Evolutionary conservation across 176 grass and related monocot genomes (phyloP), one percentile per base, ranked within the genome.

Genomic region (Pontederia paniculata): DNA sequence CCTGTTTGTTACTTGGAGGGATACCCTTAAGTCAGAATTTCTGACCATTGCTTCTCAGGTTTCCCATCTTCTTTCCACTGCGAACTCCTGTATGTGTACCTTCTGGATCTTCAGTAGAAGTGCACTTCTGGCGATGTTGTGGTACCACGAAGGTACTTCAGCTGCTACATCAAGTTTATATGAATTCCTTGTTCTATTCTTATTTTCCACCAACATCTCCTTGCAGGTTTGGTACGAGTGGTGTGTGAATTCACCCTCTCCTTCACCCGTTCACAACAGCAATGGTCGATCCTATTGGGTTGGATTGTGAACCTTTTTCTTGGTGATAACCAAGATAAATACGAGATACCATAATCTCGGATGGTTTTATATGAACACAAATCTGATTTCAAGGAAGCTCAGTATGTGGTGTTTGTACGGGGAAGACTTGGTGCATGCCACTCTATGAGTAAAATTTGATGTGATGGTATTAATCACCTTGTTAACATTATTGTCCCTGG

Each of bases 161-260:
- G n/a, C 18, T 41, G 10, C 25, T 51, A 65, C 22, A 45, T 13
- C 17, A 44, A 19, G 54, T 70, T 55, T 14, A 70, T 60, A n/a
- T n/a, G 42, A 45, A n/a, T n/a, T n/a, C n/a, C n/a, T 0, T 8
- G 17, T 57, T 37, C 12, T 18, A 41, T 17, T 19, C 50, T 21
- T 42, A 18, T 42, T 37, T 59, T 80, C 52, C 47, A 14, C 18
- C 57, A 9, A 23, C 21, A 12, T 53, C 11, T 16, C 45, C 14
- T 21, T 65, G 10, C 73, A 98, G 93, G 93, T 91, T 60, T 98
- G 93, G 93, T 98, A 98, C 2, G 93, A 98, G 63, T 98, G 93
- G 93, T 77, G 83, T 56, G 83, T 91, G 66, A 88, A 62, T 37
- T 60, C 70, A 0, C 83, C 93, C 1, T 84, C 83, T 19, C 73